Evolutionary conservation across 257 asterid species (phyloP).

Genomic region (Cruciata laevipes): DNA sequence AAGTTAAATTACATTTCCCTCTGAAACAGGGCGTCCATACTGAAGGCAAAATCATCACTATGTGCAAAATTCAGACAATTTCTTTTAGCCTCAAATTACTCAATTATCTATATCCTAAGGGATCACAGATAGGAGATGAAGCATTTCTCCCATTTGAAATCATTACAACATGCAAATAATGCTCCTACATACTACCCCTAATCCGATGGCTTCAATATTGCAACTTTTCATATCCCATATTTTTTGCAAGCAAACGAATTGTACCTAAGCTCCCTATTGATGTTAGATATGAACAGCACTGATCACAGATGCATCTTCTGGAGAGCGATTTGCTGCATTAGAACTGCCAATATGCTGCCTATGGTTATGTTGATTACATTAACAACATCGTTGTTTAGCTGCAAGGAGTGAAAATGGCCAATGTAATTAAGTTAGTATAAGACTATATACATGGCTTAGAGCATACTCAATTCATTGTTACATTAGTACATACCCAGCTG

Average conservation of each 20-base stretch:
- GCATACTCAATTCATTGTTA: not conserved
- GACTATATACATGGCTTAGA: not conserved
- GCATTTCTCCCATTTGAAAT: not conserved
- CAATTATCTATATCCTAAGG: not conserved
- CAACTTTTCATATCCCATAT: not conserved
- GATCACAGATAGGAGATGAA: not conserved
- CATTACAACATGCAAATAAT: not conserved
- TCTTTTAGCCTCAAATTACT: not conserved
- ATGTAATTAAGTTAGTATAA: not conserved
- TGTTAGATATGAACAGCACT: slow-evolving; percentile 4
- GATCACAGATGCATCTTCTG: slow-evolving; percentile 19
- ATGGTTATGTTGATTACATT: slow-evolving; percentile 76
- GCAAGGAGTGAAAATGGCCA: slow-evolving; percentile 12
- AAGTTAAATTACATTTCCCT: too few relatives aligned
- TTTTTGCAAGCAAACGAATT: not conserved
- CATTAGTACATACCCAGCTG: slow-evolving; percentile 36
- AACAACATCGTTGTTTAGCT: slow-evolving; percentile 79
- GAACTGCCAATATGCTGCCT: slow-evolving; percentile 78
- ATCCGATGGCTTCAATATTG: not conserved
- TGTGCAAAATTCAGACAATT: not conserved
- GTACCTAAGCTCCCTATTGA: not conserved
- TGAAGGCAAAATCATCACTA: too few relatives aligned
- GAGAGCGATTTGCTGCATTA: slow-evolving; percentile 47
- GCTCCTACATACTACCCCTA: too few relatives aligned
- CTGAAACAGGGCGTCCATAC: too few relatives aligned